Conservation (phyloP, 2,329 filamentous ascomycete species). For the Beauveria rudraprayagi region DNA sequence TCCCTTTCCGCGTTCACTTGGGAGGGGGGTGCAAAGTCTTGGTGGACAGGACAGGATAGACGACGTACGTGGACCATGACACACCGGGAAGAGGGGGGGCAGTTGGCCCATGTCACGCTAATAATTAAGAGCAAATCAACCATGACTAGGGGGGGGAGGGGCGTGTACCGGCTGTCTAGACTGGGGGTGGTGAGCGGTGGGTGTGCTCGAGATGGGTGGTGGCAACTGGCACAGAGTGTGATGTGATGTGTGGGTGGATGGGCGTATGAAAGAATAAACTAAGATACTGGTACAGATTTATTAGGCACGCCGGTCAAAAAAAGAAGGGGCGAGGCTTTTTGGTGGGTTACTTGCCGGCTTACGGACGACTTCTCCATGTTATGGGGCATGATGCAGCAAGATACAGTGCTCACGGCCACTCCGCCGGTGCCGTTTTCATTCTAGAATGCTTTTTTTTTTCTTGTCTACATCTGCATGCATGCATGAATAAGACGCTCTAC, state of each 20-base stretch:
- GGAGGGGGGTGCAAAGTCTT: background rate
- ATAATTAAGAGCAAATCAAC: slow-evolving; percentile 1
- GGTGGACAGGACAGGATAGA: background rate
- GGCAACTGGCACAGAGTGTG: background rate
- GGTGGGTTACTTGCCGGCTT: slow-evolving; percentile 2
- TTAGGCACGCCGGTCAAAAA: background rate
- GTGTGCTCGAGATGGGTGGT: background rate
- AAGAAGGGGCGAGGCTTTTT: background rate
- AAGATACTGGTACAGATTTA: too few species aligned
- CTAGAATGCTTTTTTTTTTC: background rate
- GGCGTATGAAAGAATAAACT: too few species aligned
- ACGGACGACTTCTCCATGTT: background rate
- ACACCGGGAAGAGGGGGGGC: slow-evolving; percentile 8
- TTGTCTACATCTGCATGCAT: background rate
- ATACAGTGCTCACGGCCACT: background rate
- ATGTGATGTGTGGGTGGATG: background rate
- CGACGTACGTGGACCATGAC: background rate
- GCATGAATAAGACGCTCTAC: background rate
- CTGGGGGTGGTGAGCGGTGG: background rate
- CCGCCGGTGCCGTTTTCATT: background rate
- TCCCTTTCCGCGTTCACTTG: background rate
- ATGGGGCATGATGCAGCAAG: background rate
- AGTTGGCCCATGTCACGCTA: slow-evolving; percentile 1
- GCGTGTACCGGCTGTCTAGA: background rate
- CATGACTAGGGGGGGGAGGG: background rate